Base-by-base conservation (phyloP, 257 asterid species). In the Cordia subcordata region DNA sequence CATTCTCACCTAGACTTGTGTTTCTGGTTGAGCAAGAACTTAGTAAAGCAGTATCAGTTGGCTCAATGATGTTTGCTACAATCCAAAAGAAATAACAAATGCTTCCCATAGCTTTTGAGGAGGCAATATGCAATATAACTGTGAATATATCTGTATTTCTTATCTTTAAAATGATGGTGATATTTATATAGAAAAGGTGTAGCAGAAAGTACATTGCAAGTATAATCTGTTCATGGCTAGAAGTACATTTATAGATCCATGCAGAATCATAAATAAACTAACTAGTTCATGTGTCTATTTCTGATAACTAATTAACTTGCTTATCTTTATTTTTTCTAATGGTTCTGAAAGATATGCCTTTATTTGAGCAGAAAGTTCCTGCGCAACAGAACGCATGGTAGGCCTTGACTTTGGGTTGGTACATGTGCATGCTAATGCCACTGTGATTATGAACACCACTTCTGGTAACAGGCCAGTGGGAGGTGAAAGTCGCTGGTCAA, bases 401-500 rank as follows among this genome's bases (percentile, higher is more conserved):
- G 54, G 64, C 8, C 64, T 33, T 13, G 64, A 21, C 16, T 60
- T 32, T 13, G 64, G 64, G 15, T 16, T 45, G 55, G 64, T 10
- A 16, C 55, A 55, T 23, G 64, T 60, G 64, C 64, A 60, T 4
- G 64, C 55, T 21, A 60, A 60, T 14, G 64, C 64, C 22, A 60
- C 14, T 15, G 55, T 60, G 42, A 60, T 13, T 32, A 60, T 45
- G 22, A 60, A 60, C 44, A 45, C 55, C 21, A 60, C 64, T 47
- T 60, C 64, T 45, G 64, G 55, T 21, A 60, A 45, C 15, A 19
- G 53, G 39, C 55, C 55, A 8, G 64, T 60, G 44, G 64, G 64
- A 44, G 64, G 21, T 14, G 10, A 42, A 42, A 42, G 12, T 42
- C 47, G 12, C 47, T 11, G 47, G 10, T 44, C 64, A 9, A 60